Conservation (phyloP, 108 stramenopile species). For the Skeletonema marinoi region DNA sequence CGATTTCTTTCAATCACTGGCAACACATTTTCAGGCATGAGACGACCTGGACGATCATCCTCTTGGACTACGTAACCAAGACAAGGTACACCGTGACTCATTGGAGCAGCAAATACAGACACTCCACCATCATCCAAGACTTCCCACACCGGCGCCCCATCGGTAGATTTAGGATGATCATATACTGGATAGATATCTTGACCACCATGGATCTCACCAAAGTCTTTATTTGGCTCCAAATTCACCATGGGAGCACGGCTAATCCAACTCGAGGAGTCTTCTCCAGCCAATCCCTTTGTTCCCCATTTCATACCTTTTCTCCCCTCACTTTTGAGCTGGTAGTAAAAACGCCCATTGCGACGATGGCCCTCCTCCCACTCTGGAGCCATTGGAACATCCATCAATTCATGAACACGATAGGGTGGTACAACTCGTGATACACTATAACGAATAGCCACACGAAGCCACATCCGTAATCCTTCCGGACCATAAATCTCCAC, state of each 20-base stretch:
- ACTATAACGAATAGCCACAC: slow-evolving; percentile 87
- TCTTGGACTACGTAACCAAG: slow-evolving; percentile 94
- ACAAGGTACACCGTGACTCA: slow-evolving; percentile 94
- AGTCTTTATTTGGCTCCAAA: slow-evolving; percentile 51
- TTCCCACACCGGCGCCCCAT: slow-evolving; percentile 88
- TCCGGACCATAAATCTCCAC: slow-evolving; percentile 97
- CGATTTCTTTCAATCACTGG: slow-evolving; percentile 82
- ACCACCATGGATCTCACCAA: slow-evolving; percentile 43
- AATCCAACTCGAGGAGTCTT: slow-evolving; percentile 76
- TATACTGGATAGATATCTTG: slow-evolving; percentile 79
- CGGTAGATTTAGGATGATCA: slow-evolving; percentile 65
- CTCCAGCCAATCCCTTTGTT: slow-evolving; percentile 60
- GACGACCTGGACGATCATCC: slow-evolving; percentile 73
- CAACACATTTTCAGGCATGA: slow-evolving; percentile 74
- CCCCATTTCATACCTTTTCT: slow-evolving; percentile 45
- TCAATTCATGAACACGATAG: slow-evolving; percentile 94
- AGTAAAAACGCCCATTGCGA: slow-evolving; percentile 58
- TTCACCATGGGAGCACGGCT: slow-evolving; percentile 62
- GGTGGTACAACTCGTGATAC: slow-evolving; percentile 82
- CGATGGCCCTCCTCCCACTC: slow-evolving; percentile 71
- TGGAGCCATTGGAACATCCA: slow-evolving; percentile 91
- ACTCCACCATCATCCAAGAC: slow-evolving; percentile 83
- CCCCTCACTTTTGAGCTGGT: slow-evolving; percentile 32
- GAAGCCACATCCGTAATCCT: slow-evolving; percentile 83
- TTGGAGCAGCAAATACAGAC: slow-evolving; percentile 87